Conservation (phyloP, 2,329 filamentous ascomycete genomes). For the Hirsutella rhossiliensis region DNA sequence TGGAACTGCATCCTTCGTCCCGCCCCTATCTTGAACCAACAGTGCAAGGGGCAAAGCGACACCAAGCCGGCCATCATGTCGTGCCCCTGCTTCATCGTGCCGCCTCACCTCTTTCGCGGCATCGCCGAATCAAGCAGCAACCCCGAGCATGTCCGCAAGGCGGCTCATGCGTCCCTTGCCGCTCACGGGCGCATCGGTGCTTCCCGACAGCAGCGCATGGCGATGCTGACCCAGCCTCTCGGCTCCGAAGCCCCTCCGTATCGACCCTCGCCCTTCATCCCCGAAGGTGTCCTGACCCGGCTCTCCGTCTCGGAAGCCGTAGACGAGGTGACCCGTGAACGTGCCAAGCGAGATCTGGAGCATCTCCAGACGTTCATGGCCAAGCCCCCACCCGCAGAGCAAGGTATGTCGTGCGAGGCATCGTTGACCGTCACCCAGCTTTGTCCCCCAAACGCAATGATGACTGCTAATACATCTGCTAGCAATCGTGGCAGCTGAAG, state of each 20-base stretch:
- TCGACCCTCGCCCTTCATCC: conserved; percentile 21
- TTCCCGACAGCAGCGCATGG: conserved; percentile 22
- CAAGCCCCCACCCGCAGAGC: conserved; percentile 6
- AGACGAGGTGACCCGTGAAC: conserved; percentile 23
- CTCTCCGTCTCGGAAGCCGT: conserved; percentile 24
- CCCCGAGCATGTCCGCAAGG: conserved; percentile 20
- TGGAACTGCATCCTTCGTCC: background rate
- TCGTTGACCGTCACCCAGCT: too few relatives aligned
- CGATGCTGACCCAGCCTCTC: conserved; percentile 19
- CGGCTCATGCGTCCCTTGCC: conserved; percentile 22
- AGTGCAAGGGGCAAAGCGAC: background rate
- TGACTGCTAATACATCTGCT: background rate
- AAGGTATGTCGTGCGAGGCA: conserved; percentile 11
- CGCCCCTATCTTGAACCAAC: background rate
- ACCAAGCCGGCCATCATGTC: conserved; percentile 5
- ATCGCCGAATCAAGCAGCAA: conserved; percentile 28
- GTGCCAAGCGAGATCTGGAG: conserved; percentile 25
- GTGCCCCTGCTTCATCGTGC: conserved; percentile 27
- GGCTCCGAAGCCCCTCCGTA: conserved; percentile 5
- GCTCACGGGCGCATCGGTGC: conserved; percentile 17
- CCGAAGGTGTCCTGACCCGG: conserved; percentile 24
- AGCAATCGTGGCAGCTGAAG: conserved; percentile 7
- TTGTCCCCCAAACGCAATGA: too few relatives aligned
- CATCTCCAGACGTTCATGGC: conserved; percentile 22
- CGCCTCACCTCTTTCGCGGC: conserved; percentile 31